phyloP scores from a whole-genome alignment of 306 rosid genomes.

The Citrullus mucosospermus region DNA sequence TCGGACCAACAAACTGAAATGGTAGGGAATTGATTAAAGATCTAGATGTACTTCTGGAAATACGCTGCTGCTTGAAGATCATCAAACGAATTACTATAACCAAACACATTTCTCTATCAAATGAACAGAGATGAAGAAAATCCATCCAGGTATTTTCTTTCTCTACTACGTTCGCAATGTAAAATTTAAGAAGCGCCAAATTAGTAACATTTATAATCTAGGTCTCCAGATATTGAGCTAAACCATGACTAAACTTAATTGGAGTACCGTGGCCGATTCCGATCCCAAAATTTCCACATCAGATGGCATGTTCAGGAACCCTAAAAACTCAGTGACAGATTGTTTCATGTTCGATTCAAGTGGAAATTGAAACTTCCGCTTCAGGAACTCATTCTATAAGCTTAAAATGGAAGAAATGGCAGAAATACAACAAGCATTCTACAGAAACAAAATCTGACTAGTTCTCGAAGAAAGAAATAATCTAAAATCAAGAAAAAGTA shows the following conservation, averaged over 20 bases:
- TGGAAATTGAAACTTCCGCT: neutral
- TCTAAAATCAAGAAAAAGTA: neutral
- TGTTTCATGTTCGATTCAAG: neutral
- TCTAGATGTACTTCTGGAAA: neutral
- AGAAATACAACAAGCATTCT: neutral
- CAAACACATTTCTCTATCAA: neutral
- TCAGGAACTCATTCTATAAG: neutral
- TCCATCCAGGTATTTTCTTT: neutral
- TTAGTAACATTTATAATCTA: neutral
- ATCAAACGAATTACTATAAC: neutral
- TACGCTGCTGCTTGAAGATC: neutral
- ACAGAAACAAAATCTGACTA: neutral
- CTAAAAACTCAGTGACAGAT: neutral
- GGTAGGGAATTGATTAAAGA: neutral
- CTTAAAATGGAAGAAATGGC: neutral
- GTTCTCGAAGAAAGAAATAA: neutral
- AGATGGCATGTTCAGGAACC: neutral
- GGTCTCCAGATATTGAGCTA: neutral
- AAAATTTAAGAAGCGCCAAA: neutral
- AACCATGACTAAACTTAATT: neutral
- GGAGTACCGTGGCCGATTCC: neutral
- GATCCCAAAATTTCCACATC: neutral
- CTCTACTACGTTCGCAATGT: neutral
- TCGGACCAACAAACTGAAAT: neutral
- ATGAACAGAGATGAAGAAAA: neutral